A percentile compares a stretch with the other conserved stretches of the same genome.
Conservation (phyloP, 2,329 filamentous ascomycete species). For the Penicillium sp. region DNA sequence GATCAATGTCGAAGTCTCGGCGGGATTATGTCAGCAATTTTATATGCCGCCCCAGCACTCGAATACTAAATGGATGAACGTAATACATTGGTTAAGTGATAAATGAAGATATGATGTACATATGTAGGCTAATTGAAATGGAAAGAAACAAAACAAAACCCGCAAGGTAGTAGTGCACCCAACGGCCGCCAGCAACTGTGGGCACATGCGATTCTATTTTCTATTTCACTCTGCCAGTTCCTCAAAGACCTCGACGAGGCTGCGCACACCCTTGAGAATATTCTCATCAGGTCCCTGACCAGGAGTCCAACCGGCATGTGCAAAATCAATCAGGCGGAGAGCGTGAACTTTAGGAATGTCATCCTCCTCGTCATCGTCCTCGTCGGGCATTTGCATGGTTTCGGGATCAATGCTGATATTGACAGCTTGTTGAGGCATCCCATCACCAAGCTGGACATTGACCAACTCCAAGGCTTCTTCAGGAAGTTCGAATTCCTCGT, state of each 20-base stretch:
- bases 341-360: slow-evolving; percentile 67
- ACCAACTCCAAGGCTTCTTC: slow-evolving; percentile 34
- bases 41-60: neutral
- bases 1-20: slow-evolving; percentile 11
- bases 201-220: slow-evolving; percentile 6
- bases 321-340: slow-evolving; percentile 94
- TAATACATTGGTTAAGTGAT: neutral
- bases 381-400: slow-evolving; percentile 46
- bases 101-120: neutral
- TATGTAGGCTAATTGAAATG: slow-evolving; percentile 1
- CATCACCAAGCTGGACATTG: slow-evolving; percentile 32
- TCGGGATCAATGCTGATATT: slow-evolving; percentile 39
- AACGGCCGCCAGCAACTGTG: slow-evolving; percentile 31
- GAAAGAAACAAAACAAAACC: neutral
- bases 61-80: neutral
- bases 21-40: slow-evolving; percentile 14
- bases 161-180: neutral
- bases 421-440: slow-evolving; percentile 33
- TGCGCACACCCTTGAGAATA: slow-evolving; percentile 70
- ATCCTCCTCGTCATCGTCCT: slow-evolving; percentile 57
- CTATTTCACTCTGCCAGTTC: slow-evolving; percentile 51
- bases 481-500: slow-evolving; percentile 31
- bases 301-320: slow-evolving; percentile 81
- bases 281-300: slow-evolving; percentile 87
- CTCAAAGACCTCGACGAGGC: slow-evolving; percentile 68